A percentile compares a stretch with the other conserved stretches of the same genome.
phyloP scores from a whole-genome alignment of 2,329 filamentous ascomycete genomes.

The Didymella pomorum region DNA sequence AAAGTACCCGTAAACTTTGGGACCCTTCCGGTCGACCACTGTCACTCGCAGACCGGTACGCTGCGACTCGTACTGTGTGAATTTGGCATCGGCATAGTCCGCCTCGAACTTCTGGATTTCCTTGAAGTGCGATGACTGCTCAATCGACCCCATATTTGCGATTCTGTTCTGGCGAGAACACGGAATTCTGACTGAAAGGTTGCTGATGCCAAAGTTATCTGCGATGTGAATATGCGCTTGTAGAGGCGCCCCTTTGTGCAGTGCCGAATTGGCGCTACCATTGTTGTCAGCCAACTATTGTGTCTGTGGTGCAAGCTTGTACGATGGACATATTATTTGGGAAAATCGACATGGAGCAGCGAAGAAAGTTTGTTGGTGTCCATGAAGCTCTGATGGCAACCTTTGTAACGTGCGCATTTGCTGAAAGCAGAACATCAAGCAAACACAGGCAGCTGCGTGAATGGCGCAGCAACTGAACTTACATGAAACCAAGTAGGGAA shows the following conservation, averaged over 20 bases:
- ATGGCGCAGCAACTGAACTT: neutral
- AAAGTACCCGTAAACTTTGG: conserved; percentile 91
- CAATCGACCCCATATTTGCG: conserved; percentile 42
- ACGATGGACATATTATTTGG: neutral
- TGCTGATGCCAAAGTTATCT: neutral
- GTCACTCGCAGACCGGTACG: conserved; percentile 94
- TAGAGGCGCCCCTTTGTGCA: conserved; percentile 35
- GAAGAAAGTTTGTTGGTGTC: neutral
- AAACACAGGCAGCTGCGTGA: neutral
- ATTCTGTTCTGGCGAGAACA: conserved; percentile 10
- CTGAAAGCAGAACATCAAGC: neutral
- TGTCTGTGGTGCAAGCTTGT: neutral
- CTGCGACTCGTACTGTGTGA: conserved; percentile 96
- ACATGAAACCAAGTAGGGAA: conserved; percentile 1
- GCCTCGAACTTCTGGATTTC: conserved; percentile 85
- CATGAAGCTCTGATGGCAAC: neutral
- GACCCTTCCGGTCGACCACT: conserved; percentile 88
- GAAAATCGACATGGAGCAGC: neutral
- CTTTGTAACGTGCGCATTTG: neutral
- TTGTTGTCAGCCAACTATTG: conserved; percentile 37
- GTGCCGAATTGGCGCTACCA: conserved; percentile 38
- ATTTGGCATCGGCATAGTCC: conserved; percentile 85
- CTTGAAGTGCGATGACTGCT: conserved; percentile 70
- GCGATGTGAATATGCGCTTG: conserved; percentile 9
- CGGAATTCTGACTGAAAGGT: neutral